Base-by-base conservation (phyloP, 345 rosid species). In the Ricinus communis region DNA sequence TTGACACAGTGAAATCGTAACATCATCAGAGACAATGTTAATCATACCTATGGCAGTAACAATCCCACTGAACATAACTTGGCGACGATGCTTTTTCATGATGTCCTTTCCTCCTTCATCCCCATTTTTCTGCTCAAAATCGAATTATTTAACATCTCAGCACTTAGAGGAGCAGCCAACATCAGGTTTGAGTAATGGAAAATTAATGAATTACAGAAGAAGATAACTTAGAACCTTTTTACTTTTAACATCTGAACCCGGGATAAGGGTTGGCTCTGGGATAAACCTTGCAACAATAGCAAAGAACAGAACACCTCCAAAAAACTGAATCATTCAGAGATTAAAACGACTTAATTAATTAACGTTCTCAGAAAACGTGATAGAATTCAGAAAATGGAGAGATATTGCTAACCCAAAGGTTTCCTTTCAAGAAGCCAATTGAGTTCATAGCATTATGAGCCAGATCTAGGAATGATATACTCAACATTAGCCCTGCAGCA, bases 371-470 rank as follows among this genome's bases (percentile, higher is more conserved):
- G 60, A 65, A 45, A 21, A 28, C 66, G 63, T n/a, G 74, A 1
- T 28, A 38, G 47, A 70, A 56, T 24, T 59, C 68, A 43, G 36
- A 72, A 25, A 30, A 65, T 62, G 52, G 70, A 56, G 69, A 65
- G 64, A 43, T 60, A 81, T 54, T 65, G 76, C 95, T 79, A 64
- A 91, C 99, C 99, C 99, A 95, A 40, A 95, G 97, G 80, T 95
- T 95, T 46, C 87, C 99, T 75, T 85, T 95, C 45, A 95, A 84
- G 83, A 95, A 95, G 46, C 99, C 99, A 57, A 94, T 90, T 58
- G 98, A 86, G 84, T 95, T 95, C 0, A 95, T 87, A 43, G 99
- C 96, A 84, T 95, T 95, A 82, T 95, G 97, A 61, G 97, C 99
- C 73, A 91, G 85, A 86, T 95, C 99, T 36, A 95, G 79, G 84